Evolutionary conservation across 2,329 filamentous ascomycete genomes (phyloP), one percentile per base, ranked within the genome.

Genomic region (Ophiostoma sp.): DNA sequence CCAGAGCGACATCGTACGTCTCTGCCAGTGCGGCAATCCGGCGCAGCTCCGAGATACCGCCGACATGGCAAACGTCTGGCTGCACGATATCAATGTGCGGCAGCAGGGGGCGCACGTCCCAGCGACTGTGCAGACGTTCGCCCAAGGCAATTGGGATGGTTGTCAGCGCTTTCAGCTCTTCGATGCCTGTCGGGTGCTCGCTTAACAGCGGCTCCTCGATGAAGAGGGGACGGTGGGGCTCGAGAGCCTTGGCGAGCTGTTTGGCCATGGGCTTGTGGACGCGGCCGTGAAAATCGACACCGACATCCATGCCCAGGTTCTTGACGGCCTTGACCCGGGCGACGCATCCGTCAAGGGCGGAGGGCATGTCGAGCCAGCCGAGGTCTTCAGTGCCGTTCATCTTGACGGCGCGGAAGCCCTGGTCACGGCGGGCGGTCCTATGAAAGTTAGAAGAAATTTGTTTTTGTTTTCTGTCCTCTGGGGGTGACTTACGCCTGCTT

Each of bases 361-460:
- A 82, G 2, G 91, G 90, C 12, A 88, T 88, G 79, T 92, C 91
- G 2, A 92, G 83, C 89, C 90, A 92, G 77, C 88, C 88, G 8
- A 91, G 78, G 76, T 92, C 90, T 78, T 90, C 89, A 1, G 90
- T 92, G 9, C 87, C 90, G 78, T 92, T 92, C 90, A 92, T 92
- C 79, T 92, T 92, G 71, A 92, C 85, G 11, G 85, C 83, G 6
- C 80, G 86, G 78, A 90, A 87, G 1, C 88, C 88, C 81, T 90
- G 88, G 17, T 81, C 82, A 75, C 85, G 84, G 9, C 88, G 84
- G 8, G 82, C 84, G 78, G 36, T 45, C 2, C 57, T 61, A 2
- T 19, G 1, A 15, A 8, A 9, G 33, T 59, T 72, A 70, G 52
- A 9, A 31, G 64, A 25, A 1, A 17, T 22, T 55, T 7, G 3